Percentiles rank a stretch among this genome's conserved stretches.
Conservation (phyloP, 106 monocot species). For the Dendrobium catenatum region DNA sequence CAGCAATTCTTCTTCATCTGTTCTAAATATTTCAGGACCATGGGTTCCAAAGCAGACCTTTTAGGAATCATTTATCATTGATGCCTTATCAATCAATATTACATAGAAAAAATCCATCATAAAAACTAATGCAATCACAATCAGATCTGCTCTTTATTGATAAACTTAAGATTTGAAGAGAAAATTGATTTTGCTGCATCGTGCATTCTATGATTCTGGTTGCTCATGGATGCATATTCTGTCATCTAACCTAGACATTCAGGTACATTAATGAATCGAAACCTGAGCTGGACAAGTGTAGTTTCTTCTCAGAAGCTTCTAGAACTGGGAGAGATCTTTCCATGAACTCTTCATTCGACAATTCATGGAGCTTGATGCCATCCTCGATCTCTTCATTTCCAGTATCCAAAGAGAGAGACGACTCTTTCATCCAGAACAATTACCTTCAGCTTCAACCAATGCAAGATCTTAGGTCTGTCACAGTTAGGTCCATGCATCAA, state of each 20-base stretch:
- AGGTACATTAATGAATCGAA: slow-evolving; percentile 46
- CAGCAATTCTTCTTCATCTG: no score
- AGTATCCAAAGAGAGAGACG: slow-evolving; percentile 19
- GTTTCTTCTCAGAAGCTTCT: slow-evolving; percentile 48
- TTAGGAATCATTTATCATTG: no score
- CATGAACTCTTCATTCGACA: slow-evolving; percentile 32
- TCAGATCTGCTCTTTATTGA: no score
- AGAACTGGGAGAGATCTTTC: slow-evolving; percentile 33
- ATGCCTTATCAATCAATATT: no score
- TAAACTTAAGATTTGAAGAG: no score
- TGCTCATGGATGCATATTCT: background rate
- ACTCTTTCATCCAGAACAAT: slow-evolving; percentile 19
- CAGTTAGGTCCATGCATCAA: slow-evolving; percentile 32
- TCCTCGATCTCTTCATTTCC: slow-evolving; percentile 20
- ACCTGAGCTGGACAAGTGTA: slow-evolving; percentile 30
- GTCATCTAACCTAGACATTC: slow-evolving; percentile 2
- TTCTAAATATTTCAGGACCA: no score
- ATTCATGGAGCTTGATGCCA: slow-evolving; percentile 47
- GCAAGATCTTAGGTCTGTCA: slow-evolving; percentile 24
- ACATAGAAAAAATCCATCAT: no score
- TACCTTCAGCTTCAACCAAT: slow-evolving; percentile 34
- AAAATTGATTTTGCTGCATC: no score
- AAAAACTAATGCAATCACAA: no score
- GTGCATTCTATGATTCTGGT: background rate
- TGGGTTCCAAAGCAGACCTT: no score